Percentiles rank a stretch among this genome's conserved stretches.
These are phyloP conservation scores for Nidula microcarpa DNA, from an alignment of 768 basidiomycete species.

Conservation along the genomic window DNA sequence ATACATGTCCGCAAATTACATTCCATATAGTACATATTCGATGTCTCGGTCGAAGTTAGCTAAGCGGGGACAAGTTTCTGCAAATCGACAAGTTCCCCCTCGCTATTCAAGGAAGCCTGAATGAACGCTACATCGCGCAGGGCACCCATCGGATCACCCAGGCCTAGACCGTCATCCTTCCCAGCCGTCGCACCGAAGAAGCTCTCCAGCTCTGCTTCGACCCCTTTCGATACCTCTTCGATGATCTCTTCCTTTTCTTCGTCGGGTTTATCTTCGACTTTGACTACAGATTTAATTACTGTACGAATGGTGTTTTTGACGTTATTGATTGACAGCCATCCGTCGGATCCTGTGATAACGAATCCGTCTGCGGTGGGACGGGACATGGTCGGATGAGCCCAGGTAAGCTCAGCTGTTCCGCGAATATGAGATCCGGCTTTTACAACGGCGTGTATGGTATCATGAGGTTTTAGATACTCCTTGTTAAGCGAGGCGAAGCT, in stretches of 20 bases:
- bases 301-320: constrained; percentile 28
- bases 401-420: constrained; percentile 63
- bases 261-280: constrained; percentile 31
- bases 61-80: constrained; percentile 8
- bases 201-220: constrained; percentile 51
- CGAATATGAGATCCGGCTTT: constrained; percentile 48
- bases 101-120: constrained; percentile 69
- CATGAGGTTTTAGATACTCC: constrained; percentile 71
- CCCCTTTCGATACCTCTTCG: constrained; percentile 47
- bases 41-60: too few relatives aligned
- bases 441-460: constrained; percentile 62
- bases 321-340: constrained; percentile 50
- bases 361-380: constrained; percentile 33
- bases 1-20: too few relatives aligned
- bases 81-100: constrained; percentile 59
- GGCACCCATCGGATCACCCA: constrained; percentile 62
- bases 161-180: constrained; percentile 37
- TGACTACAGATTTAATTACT: constrained; percentile 31
- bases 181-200: constrained; percentile 59
- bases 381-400: constrained; percentile 48
- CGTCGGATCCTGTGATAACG: constrained; percentile 60
- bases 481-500: constrained; percentile 68
- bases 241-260: constrained; percentile 38
- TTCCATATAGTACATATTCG: too few relatives aligned
- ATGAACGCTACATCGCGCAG: constrained; percentile 78